Percentiles rank a stretch among this genome's conserved stretches.
These are phyloP conservation scores for Paratrimastix pyriformis DNA, from an alignment of 78 protist genomes.

Conservation along the genomic window DNA sequence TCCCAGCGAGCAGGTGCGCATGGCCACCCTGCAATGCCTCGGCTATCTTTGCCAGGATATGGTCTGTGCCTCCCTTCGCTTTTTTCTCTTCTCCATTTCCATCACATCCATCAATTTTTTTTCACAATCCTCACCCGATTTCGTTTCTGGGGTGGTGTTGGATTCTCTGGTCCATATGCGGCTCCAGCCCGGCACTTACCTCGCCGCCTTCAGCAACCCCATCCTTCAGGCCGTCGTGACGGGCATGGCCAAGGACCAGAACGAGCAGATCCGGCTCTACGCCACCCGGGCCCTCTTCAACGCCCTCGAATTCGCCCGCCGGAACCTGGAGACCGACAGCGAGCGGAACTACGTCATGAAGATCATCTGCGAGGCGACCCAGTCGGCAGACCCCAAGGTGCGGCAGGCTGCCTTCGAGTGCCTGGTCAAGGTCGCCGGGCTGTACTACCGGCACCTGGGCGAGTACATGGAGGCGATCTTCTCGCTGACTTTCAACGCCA, in stretches of 20 bases:
- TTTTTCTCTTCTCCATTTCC: neutral
- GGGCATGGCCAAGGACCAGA: conserved; percentile 30
- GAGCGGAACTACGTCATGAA: conserved; percentile 59
- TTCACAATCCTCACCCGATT: too few relatives aligned
- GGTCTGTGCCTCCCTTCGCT: conserved; percentile 20
- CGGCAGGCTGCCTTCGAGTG: conserved; percentile 25
- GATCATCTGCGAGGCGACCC: conserved; percentile 47
- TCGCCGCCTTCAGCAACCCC: too few relatives aligned
- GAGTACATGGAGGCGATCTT: conserved; percentile 50
- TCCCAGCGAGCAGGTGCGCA: neutral
- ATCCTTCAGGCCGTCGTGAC: conserved; percentile 17
- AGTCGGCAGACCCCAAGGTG: neutral
- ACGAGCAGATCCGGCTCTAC: neutral
- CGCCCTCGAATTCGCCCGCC: conserved; percentile 32
- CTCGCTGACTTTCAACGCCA: conserved; percentile 39
- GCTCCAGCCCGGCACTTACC: too few relatives aligned
- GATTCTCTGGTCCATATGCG: too few relatives aligned
- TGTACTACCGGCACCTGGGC: conserved; percentile 58
- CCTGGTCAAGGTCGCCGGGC: conserved; percentile 41
- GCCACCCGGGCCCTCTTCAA: conserved; percentile 58
- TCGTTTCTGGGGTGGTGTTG: too few relatives aligned
- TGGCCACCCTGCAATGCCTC: conserved; percentile 57
- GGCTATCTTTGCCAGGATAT: conserved; percentile 62
- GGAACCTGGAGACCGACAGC: conserved; percentile 29
- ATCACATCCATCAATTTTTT: neutral